phyloP scores from a whole-genome alignment of 768 basidiomycete species.

The Boletus coccyginus region DNA sequence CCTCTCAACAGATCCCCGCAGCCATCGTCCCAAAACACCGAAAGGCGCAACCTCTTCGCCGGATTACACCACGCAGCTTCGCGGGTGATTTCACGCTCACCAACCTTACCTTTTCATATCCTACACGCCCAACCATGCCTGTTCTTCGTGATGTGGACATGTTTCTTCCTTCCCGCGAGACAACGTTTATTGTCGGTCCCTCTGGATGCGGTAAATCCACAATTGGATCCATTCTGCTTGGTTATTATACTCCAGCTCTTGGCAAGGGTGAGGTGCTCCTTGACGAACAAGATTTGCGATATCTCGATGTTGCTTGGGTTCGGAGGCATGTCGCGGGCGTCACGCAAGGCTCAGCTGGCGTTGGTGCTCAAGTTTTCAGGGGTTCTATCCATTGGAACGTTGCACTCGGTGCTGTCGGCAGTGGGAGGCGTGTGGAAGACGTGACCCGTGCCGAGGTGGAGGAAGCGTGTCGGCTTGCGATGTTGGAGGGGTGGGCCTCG shows the following conservation, averaged over 20 bases:
- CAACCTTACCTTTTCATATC: constrained; percentile 68
- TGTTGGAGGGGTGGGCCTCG: constrained; percentile 83
- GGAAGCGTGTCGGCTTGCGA: constrained; percentile 76
- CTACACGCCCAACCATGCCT: constrained; percentile 60
- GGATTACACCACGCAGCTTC: constrained; percentile 64
- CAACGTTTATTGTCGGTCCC: constrained; percentile 76
- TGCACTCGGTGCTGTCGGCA: constrained; percentile 66
- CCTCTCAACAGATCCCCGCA: constrained; percentile 36
- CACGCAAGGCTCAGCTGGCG: constrained; percentile 65
- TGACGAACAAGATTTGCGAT: constrained; percentile 79
- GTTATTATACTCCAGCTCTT: constrained; percentile 64
- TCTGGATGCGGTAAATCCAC: constrained; percentile 81
- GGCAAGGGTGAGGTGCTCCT: constrained; percentile 62
- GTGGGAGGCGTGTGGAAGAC: constrained; percentile 40
- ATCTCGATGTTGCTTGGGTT: constrained; percentile 72
- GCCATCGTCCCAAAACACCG: constrained; percentile 19
- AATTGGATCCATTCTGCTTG: constrained; percentile 59
- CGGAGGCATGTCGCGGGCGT: constrained; percentile 71
- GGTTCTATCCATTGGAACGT: constrained; percentile 84
- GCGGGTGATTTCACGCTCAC: constrained; percentile 66
- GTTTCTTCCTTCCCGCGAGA: constrained; percentile 70
- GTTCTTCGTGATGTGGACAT: constrained; percentile 60
- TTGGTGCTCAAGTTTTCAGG: constrained; percentile 55
- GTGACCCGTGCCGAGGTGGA: constrained; percentile 70
- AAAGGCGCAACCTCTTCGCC: constrained; percentile 42